Base-by-base conservation (phyloP, 345 rosid genomes). In the Psidium friedrichsthalianum region DNA sequence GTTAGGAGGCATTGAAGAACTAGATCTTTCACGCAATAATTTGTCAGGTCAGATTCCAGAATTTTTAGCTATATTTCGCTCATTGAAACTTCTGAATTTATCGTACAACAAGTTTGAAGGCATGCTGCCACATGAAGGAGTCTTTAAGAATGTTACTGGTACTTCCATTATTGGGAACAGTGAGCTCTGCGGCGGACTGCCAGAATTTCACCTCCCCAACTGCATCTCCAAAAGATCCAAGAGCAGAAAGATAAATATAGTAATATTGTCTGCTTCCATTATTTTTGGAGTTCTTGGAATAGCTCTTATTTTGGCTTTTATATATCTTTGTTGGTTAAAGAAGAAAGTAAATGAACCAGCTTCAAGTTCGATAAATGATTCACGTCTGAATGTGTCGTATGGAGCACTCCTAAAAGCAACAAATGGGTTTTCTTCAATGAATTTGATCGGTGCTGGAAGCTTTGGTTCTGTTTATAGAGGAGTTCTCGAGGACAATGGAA, bases 381-480 rank as follows among this genome's bases (percentile, higher is more conserved):
- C 42, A 6, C 5, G 0, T 6, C 21, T 0, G 0, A 61, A 14
- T 0, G 0, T 61, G 21, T 27, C 74, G 0, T 61, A 61, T 1
- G 21, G 21, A 27, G 21, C 40, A 27, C 74, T 61, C 40, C 40
- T 61, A 61, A 61, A 61, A 61, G 42, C 74, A 15, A 61, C 42
- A 5, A 6, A 59, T 14, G 11, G 0, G 3, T 61, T 61, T 61
- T 61, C 40, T 61, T 61, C 74, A 7, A 61, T 0, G 10, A 27
- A 29, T 15, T 61, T 29, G 40, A 15, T 61, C 0, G 1, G 1
- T 14, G 42, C 3, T 61, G 42, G 42, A 13, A 61, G 74, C 21
- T 61, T 61, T 61, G 11, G 42, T 14, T 61, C 0, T 0, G 0
- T 61, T 14, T 61, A 61, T 6, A 61, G 11, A 29, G 1, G 42